Evolutionary conservation across 768 basidiomycete species (phyloP), one percentile per base, ranked within the genome.

Genomic region (Trametes cubensis): DNA sequence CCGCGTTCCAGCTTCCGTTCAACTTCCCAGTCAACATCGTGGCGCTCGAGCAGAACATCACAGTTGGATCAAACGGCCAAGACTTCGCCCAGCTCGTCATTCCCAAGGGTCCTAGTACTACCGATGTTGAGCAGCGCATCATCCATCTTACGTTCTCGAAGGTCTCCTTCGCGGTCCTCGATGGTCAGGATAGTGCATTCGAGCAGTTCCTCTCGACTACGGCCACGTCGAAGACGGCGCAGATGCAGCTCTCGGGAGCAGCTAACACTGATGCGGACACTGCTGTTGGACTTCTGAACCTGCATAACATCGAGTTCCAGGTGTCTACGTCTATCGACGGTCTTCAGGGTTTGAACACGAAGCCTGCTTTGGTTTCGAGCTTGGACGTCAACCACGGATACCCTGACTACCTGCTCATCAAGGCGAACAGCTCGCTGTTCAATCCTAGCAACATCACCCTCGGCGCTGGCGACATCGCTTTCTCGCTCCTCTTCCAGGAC

Each of bases 371-470:
- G 3, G 81, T 90, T 15, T 76, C 76, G 42, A 77, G 81, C 64
- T 74, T 90, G 52, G 87, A 90, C 63, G 87, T 90, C 28, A 83
- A 81, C 42, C 87, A 85, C 55, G 89, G 89, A 7, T 90, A 82
- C 75, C 60, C 83, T 0, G 81, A 86, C 67, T 85, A 79, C 70
- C 76, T 91, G n/a, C 77, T 89, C 52, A 89, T 91, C 74, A 88
- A 80, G 67, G 83, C 84, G 14, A 75, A 82, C 45, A 83, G 84
- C 20, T 75, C 78, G 1, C 73, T 90, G 23, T 87, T 82, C 70
- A 90, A 89, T 61, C 88, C 89, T 14, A 88, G 75, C 68, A 75
- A 81, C 45, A 61, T 78, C 63, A 78, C 75, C 11, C 67, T 70
- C 20, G n/a, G 61, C 10, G 83, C 83, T 3, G 87, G 85, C 0